A percentile compares a stretch with the other conserved stretches of the same genome.
Evolutionary conservation across 768 basidiomycete genomes (phyloP).

Genomic region (Russula lepida): DNA sequence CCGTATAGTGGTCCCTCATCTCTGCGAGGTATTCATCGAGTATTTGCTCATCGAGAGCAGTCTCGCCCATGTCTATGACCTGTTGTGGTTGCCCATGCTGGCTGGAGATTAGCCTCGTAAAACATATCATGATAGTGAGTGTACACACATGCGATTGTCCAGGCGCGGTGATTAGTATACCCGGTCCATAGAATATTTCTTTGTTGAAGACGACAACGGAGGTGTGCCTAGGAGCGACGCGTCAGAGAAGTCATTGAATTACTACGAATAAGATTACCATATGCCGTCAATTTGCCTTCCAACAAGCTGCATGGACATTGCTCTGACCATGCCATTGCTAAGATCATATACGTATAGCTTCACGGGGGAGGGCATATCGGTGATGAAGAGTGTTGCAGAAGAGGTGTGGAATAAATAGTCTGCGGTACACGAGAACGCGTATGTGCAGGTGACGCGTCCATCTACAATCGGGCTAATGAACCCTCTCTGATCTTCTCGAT

Average conservation of each 20-base stretch:
- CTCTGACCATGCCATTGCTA: slow-evolving; percentile 75
- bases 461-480: slow-evolving; percentile 5
- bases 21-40: slow-evolving; percentile 77
- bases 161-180: slow-evolving; percentile 62
- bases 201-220: slow-evolving; percentile 81
- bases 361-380: slow-evolving; percentile 34
- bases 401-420: background rate
- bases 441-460: slow-evolving; percentile 16
- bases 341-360: slow-evolving; percentile 89
- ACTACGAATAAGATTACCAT: slow-evolving; percentile 46
- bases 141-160: slow-evolving; percentile 73
- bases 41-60: slow-evolving; percentile 72
- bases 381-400: background rate
- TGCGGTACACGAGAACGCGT: background rate
- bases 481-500: background rate
- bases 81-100: slow-evolving; percentile 72
- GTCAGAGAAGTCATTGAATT: slow-evolving; percentile 1
- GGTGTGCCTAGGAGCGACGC: slow-evolving; percentile 61
- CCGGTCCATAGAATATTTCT: slow-evolving; percentile 88
- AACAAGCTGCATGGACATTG: slow-evolving; percentile 70
- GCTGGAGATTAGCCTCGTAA: background rate
- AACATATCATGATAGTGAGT: background rate
- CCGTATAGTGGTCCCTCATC: slow-evolving; percentile 74
- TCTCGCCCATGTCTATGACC: slow-evolving; percentile 68
- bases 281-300: slow-evolving; percentile 90